Evolutionary conservation across 129 eudicot species (phyloP), one percentile per base, ranked within the genome.

Genomic region (Pseudognaphalium luteoalbum): DNA sequence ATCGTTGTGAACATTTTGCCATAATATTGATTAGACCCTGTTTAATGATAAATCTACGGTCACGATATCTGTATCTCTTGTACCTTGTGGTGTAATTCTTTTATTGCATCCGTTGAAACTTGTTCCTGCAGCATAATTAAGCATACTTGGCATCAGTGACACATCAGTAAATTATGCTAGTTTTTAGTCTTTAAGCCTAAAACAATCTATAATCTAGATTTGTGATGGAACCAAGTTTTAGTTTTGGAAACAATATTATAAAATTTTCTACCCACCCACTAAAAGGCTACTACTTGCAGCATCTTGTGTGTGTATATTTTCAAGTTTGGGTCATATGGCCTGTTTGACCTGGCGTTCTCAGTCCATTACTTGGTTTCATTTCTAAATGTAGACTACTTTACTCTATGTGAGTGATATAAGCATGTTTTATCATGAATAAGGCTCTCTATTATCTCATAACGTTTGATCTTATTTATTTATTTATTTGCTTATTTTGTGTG

Each of bases 61-160:
- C 67, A 79, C 1, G 16, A 44, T 34, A 1, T 17, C 16, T 70
- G 16, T 42, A 0, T 42, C 14, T 42, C 15, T 42, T 42, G 72
- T 73, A 85, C 91, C 89, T 88, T 83, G 81, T 41, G 74, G 75
- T 84, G 81, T 60, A 87, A 70, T 68, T 90, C 87, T 72, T 82
- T 66, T 68, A 82, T 82, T 81, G 87, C 91, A 58, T 87, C 81
- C 0, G 71, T 82, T 75, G 87, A 61, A 28, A 78, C 39, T 68
- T 87, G 85, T 32, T 87, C 96, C 96, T 87, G 96, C 64, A 82
- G 69, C 73, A 52, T 61, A 12, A 63, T 28, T 57, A 78, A 82
- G 50, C 33, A n/a, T 56, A 44, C 30, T 83, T 73, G 76, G 44
- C 25, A 50, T 41, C 59, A 50, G 14, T 30, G 6, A 14, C 35